Evolutionary conservation across 2,329 filamentous ascomycete genomes (phyloP), one percentile per base, ranked within the genome.

Genomic region (Scedosporium apiospermum): DNA sequence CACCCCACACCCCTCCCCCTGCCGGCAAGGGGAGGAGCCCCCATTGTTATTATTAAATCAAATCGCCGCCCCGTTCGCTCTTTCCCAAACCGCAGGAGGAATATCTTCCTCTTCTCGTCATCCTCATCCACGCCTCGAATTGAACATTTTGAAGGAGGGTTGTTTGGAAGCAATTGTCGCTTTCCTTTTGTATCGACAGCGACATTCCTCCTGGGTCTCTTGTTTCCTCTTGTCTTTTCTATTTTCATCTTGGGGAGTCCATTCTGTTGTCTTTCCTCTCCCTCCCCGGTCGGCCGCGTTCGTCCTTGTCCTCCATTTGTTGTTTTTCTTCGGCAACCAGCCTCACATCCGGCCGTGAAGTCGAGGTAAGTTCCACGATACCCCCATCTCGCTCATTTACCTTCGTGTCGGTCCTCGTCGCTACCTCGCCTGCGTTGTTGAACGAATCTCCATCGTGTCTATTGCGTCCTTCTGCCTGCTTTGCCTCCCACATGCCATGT

Each of bases 11-110:
- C 14, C 51, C 49, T 38, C 60, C 60, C 60, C 18, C 26, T 53
- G 26, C 38, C 51, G 34, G 44, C 60, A 62, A 62, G 60, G 60
- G 60, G 51, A 55, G n/a, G 60, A 30, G 34, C 60, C 51, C 49
- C 51, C 51, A 26, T 57, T 62, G 34, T 62, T 62, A 62, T 62
- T 62, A 62, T 62, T 62, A 62, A 62, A 62, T 55, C 21, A 42
- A 41, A 23, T 51, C 21, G 51, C 38, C 44, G 60, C 51, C 60
- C 60, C 51, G 21, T 55, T 55, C 21, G 1, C 58, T 62, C 38
- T 23, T 46, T 58, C 57, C 60, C 42, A 60, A 60, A 41, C n/a
- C 21, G 7, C 9, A 53, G 7, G 59, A 44, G 26, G 26, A 30
- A 34, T 61, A 60, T 60, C 58, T 58, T 41, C 57, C 27, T 60